These are phyloP conservation scores for Lactarius pseudohatsudake DNA, from an alignment of 768 basidiomycete genomes.

Conservation along the genomic window DNA sequence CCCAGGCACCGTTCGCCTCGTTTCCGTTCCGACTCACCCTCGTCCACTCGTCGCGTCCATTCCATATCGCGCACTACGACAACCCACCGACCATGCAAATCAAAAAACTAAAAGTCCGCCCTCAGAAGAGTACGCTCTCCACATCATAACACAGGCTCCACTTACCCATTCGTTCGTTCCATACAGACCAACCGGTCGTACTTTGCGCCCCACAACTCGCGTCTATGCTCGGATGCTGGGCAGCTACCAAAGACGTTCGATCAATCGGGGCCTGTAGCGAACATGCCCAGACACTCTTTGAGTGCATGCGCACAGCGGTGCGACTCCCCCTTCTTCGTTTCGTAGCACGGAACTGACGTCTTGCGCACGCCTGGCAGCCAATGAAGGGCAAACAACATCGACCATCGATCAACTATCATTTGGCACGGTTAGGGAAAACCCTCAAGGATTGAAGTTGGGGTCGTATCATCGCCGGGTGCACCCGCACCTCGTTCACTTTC, in stretches of 20 bases:
- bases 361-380: constrained; percentile 45
- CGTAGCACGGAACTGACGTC: constrained; percentile 13
- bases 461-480: background rate
- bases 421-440: constrained; percentile 74
- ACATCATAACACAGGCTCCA: constrained; percentile 24
- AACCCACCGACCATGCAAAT: constrained; percentile 48
- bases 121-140: constrained; percentile 58
- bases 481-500: background rate
- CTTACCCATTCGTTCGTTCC: constrained; percentile 47
- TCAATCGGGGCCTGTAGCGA: constrained; percentile 56
- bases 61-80: background rate
- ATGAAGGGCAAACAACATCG: constrained; percentile 63
- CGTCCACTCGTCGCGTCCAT: background rate
- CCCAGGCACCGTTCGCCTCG: background rate
- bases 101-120: constrained; percentile 76
- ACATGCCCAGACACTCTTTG: constrained; percentile 59
- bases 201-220: constrained; percentile 65
- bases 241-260: constrained; percentile 63
- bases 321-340: constrained; percentile 36
- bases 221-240: constrained; percentile 86
- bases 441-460: constrained; percentile 44
- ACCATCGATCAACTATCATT: constrained; percentile 87
- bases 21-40: background rate
- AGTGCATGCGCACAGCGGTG: constrained; percentile 86
- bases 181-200: constrained; percentile 44